These are phyloP conservation scores for Hypoxylon rubiginosum DNA, from an alignment of 2,329 filamentous ascomycete genomes.

Conservation along the genomic window DNA sequence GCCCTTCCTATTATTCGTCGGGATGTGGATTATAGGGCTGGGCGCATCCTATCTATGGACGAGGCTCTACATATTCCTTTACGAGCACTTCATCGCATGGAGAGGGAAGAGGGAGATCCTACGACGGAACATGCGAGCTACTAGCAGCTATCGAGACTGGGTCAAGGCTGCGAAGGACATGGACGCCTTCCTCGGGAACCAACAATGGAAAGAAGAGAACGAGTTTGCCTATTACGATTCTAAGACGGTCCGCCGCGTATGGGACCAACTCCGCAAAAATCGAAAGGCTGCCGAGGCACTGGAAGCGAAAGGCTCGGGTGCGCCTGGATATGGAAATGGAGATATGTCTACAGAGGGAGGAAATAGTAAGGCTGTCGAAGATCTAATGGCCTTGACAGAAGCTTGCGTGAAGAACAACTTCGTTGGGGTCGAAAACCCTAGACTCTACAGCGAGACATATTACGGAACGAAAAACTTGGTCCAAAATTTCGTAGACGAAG, in stretches of 20 bases:
- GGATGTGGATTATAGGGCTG: slow-evolving; percentile 83
- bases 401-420: slow-evolving; percentile 98
- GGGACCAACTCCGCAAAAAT: slow-evolving; percentile 78
- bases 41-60: slow-evolving; percentile 82
- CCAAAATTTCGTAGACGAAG: slow-evolving; percentile 89
- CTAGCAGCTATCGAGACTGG: slow-evolving; percentile 87
- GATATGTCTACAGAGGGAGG: slow-evolving; percentile 52
- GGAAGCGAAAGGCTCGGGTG: slow-evolving; percentile 53
- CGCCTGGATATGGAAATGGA: slow-evolving; percentile 56
- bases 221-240: slow-evolving; percentile 89
- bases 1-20: slow-evolving; percentile 85
- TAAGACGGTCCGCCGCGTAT: slow-evolving; percentile 82
- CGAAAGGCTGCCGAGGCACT: slow-evolving; percentile 70
- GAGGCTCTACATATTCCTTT: slow-evolving; percentile 88
- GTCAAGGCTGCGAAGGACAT: slow-evolving; percentile 81
- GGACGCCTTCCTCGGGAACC: slow-evolving; percentile 84
- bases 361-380: slow-evolving; percentile 72
- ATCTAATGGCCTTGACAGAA: slow-evolving; percentile 82
- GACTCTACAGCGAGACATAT: slow-evolving; percentile 97
- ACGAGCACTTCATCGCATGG: slow-evolving; percentile 94
- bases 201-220: slow-evolving; percentile 83
- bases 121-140: slow-evolving; percentile 76
- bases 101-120: slow-evolving; percentile 81
- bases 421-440: slow-evolving; percentile 91
- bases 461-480: slow-evolving; percentile 97